Percentiles rank a stretch among this genome's conserved stretches.
These are phyloP conservation scores for Cercospora janseana DNA, from an alignment of 2,329 filamentous ascomycete genomes.

Conservation along the genomic window DNA sequence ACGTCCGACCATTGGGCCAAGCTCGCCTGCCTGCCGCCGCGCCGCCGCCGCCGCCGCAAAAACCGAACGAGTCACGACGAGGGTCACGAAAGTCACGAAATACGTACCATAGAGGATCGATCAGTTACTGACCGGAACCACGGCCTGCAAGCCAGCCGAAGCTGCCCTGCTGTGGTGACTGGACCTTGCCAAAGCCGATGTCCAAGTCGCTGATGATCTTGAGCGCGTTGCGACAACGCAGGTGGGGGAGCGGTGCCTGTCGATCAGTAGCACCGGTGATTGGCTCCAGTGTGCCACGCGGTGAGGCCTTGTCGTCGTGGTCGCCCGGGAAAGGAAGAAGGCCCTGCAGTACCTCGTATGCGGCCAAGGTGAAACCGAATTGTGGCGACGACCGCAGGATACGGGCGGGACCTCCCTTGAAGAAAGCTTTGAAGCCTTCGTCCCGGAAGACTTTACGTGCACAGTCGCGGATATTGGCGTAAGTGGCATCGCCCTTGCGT, in stretches of 20 bases:
- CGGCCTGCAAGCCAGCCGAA: constrained; percentile 11
- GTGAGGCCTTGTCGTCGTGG: constrained; percentile 48
- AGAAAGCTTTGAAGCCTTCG: constrained; percentile 94
- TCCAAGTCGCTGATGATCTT: constrained; percentile 95
- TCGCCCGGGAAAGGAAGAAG: constrained; percentile 74
- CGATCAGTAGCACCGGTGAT: constrained; percentile 63
- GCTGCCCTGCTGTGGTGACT: constrained; percentile 36
- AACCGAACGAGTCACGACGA: neutral
- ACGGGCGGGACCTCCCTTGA: constrained; percentile 95
- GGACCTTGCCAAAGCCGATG: constrained; percentile 80
- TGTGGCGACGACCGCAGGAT: constrained; percentile 94
- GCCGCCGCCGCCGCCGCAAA: constrained; percentile 11
- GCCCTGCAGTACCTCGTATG: constrained; percentile 87
- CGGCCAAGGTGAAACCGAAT: constrained; percentile 95
- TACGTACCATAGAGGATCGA: constrained; percentile 13
- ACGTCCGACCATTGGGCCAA: constrained; percentile 1
- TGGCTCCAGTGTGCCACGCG: constrained; percentile 60
- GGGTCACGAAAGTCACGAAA: constrained; percentile 6
- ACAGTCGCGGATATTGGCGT: constrained; percentile 82
- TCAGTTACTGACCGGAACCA: neutral
- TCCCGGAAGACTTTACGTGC: constrained; percentile 81
- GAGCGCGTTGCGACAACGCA: constrained; percentile 81
- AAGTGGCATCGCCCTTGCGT: constrained; percentile 86
- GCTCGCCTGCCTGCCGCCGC: constrained; percentile 1
- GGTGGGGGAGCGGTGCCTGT: constrained; percentile 62